Evolutionary conservation across 345 rosid genomes (phyloP).

Genomic region (Draba incana): DNA sequence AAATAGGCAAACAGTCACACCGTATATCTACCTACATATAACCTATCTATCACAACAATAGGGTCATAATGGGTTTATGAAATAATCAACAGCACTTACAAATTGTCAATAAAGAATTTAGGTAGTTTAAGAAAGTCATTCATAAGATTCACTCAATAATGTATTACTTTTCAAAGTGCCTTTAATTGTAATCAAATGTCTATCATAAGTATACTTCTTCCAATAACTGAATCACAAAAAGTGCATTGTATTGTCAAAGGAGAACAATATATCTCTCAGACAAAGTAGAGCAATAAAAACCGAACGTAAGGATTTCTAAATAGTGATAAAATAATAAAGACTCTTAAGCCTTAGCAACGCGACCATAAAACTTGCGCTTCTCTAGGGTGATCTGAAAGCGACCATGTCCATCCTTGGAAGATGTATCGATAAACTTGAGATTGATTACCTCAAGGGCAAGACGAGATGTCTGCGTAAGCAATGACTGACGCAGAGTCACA

Average conservation of each 20-base stretch:
- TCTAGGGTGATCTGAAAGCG: conserved; percentile 77
- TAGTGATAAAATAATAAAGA: neutral
- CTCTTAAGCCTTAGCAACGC: conserved; percentile 51
- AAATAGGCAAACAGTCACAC: too few relatives aligned
- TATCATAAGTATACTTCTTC: too few relatives aligned
- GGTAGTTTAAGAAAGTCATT: too few relatives aligned
- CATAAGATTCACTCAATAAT: too few relatives aligned
- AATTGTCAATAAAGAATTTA: too few relatives aligned
- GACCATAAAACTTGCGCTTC: conserved; percentile 64
- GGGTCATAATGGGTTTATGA: too few relatives aligned
- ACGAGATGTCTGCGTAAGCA: conserved; percentile 77
- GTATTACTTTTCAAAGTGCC: too few relatives aligned
- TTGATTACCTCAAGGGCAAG: conserved; percentile 73
- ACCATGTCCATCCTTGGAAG: conserved; percentile 76
- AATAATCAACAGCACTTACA: too few relatives aligned
- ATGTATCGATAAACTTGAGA: conserved; percentile 80
- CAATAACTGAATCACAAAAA: too few relatives aligned
- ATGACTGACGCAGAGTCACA: conserved; percentile 71
- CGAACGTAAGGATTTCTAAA: neutral
- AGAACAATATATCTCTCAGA: neutral
- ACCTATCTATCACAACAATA: too few relatives aligned
- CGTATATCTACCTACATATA: too few relatives aligned
- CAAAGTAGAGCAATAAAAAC: conserved; percentile 3
- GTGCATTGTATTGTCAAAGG: neutral
- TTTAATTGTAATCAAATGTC: too few relatives aligned